Base-by-base conservation (phyloP, 2,329 filamentous ascomycete genomes). In the Phialophora expanda region DNA sequence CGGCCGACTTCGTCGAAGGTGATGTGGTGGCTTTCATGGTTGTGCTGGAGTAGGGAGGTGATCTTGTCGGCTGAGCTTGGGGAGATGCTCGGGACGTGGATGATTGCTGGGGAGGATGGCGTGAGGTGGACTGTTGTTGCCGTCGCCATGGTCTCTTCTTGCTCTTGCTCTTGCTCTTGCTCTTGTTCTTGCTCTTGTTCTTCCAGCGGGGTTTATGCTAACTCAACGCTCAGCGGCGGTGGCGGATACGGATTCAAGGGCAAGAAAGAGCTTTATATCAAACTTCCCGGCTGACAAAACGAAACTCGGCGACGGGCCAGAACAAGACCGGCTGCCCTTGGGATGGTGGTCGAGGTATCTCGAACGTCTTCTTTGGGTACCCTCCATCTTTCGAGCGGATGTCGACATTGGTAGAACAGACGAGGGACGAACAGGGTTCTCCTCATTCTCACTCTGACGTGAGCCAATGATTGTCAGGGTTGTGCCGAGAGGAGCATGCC, bases 401-500 rank as follows among this genome's bases (percentile, higher is more conserved):
- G 44, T 30, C 30, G 57, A 50, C 44, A 50, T 51, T 60, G 57
- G 44, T 51, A 6, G n/a, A 60, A 12, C 11, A 28, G 17, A 48
- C 17, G 38, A 44, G 38, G 24, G n/a, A 11, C 2, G 17, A 2
- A 48, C 44, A 32, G 48, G 57, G 26, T 60, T 60, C 57, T 60
- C 57, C 57, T 60, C 57, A 60, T 24, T 60, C 57, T 60, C 26
- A 22, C 48, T 51, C 28, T 60, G 46, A 51, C 57, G 46, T 60
- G 57, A 60, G 46, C 57, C 41, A 60, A 60, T 60, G 41, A 26
- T 34, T 44, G 26, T 60, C n/a, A 22, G 44, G 20, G 7, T 24
- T 51, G 48, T 50, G 46, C 57, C 41, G 28, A n/a, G 50, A 53
- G 50, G 14, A 14, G 9, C 26, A 24, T 12, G 8, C 20, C 50